Evolutionary conservation across 2,329 filamentous ascomycete species (phyloP), one percentile per base, ranked within the genome.

Genomic region (Pseudocercospora fijiensis): DNA sequence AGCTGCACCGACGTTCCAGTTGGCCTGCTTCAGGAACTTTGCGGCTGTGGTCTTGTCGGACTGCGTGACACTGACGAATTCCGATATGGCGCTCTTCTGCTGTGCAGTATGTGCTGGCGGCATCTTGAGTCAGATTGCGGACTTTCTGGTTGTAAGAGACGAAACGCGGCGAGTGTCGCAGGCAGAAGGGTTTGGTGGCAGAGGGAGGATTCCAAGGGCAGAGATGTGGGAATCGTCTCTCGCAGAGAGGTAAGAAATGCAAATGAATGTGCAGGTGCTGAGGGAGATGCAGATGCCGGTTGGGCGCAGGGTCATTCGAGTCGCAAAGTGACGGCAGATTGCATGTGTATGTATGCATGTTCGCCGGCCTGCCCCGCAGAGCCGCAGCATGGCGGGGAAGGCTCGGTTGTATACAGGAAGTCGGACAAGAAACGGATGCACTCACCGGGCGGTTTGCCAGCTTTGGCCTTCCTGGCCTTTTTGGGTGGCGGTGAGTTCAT

Each of bases 51-150:
- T 79, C 67, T 77, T 76, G 65, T 83, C 81, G 49, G 77, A 67
- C 56, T 77, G 73, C 3, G 81, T 81, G 67, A 83, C 77, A 63
- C 67, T 76, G 63, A 74, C 73, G 69, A 83, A 81, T 70, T 81
- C 77, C 66, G 65, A 64, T 52, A 82, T 80, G 13, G 80, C 78
- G 61, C 69, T 69, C 72, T 81, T 83, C 72, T 83, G 81, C 71
- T 76, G 71, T 6, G 77, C 51, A 6, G 75, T 81, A 71, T 81
- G 79, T 43, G 76, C 78, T 77, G 79, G 71, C 69, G 80, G 79
- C 81, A 83, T 82, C 8, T 69, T 65, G 58, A 28, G 62, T 67
- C 26, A 68, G 66, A 57, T 20, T 27, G 57, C 22, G 41, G 27
- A 3, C 41, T 28, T 55, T 26, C 45, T 22, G 28, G 28, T 27